A percentile compares a stretch with the other conserved stretches of the same genome.
Evolutionary conservation across 108 stramenopile genomes (phyloP).

Genomic region (Aurantiochytrium sp.): DNA sequence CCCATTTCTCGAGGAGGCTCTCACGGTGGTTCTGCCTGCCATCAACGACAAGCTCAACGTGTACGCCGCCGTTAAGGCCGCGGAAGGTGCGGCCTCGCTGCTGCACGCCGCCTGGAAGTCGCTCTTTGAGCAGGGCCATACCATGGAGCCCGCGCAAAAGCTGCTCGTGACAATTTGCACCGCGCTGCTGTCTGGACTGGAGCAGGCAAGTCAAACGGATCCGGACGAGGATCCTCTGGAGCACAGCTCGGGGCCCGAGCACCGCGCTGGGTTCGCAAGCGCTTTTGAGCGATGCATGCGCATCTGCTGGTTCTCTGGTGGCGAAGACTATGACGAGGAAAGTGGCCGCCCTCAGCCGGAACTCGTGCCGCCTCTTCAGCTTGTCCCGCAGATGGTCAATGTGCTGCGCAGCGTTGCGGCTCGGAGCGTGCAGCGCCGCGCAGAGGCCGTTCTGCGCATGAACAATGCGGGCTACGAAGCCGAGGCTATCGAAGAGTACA

Average conservation of each 20-base stretch:
- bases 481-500: neutral
- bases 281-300: constrained; percentile 12
- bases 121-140: constrained; percentile 3
- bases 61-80: neutral
- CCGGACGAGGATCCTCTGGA: neutral
- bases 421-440: neutral
- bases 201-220: neutral
- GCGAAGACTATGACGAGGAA: neutral
- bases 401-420: neutral
- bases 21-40: constrained; percentile 3
- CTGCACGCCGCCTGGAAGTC: constrained; percentile 13
- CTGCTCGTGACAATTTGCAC: neutral
- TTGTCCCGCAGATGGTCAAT: neutral
- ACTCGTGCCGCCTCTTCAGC: neutral
- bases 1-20: neutral
- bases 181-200: neutral
- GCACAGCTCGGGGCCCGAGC: neutral
- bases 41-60: constrained; percentile 17
- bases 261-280: neutral
- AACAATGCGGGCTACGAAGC: neutral
- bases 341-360: neutral
- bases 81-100: neutral
- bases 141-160: constrained; percentile 17
- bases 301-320: neutral
- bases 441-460: neutral